These are phyloP conservation scores for Globisporangium sylvaticum DNA, from an alignment of 352 stramenopile genomes.

Conservation along the genomic window DNA sequence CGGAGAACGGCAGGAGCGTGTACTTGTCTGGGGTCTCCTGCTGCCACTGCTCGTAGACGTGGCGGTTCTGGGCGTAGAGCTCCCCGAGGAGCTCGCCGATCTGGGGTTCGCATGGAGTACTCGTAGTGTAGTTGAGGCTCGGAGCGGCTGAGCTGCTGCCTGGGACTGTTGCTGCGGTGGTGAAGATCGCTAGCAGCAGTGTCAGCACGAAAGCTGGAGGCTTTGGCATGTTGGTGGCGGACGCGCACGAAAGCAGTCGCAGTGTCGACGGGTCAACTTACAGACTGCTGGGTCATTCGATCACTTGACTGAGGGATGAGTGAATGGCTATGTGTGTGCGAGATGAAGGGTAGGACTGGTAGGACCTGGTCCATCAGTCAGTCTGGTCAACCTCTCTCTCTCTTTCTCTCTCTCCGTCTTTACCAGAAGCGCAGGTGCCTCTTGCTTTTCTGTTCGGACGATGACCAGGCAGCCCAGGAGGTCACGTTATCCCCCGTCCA, in stretches of 20 bases:
- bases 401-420: background rate
- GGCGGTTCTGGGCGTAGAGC: background rate
- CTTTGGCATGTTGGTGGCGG: background rate
- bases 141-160: background rate
- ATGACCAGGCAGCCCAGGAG: background rate
- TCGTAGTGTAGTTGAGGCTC: background rate
- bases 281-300: background rate
- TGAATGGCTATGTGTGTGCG: background rate
- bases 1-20: background rate
- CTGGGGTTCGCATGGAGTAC: background rate
- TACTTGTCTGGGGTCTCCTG: background rate
- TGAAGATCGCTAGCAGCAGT: background rate
- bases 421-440: background rate
- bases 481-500: no score
- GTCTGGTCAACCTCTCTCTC: background rate
- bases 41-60: slow-evolving; percentile 4
- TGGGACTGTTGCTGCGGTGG: background rate
- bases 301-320: background rate
- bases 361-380: background rate
- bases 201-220: background rate
- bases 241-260: background rate
- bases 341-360: background rate
- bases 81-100: background rate
- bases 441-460: background rate
- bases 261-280: background rate